Evolutionary conservation across 805 yeast species (phyloP), one percentile per base, ranked within the genome.

Genomic region (Starmerella sp.): DNA sequence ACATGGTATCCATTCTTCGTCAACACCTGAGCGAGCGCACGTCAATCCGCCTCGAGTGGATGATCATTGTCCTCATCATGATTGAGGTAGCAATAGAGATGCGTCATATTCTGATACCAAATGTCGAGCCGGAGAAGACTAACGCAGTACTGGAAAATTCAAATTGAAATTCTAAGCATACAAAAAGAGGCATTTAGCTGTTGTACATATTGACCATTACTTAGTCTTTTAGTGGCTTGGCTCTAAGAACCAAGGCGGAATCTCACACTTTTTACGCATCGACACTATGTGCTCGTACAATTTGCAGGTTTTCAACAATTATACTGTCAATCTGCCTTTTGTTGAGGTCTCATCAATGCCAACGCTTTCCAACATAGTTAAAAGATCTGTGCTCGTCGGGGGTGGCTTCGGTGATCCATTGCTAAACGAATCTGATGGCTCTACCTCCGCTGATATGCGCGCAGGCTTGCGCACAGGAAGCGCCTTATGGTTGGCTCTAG

Each of bases 31-130:
- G 81, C 54, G 95, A 89, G 62, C 80, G 81, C 61, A 85, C 84
- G 57, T 77, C 91, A 36, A 77, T 86, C 3, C 72, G 88, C 22
- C 71, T 90, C 46, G 97, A 90, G 66, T 86, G 95, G 95, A 84
- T 88, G 67, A 88, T 90, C 62, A 87, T 90, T 52, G 74, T 82
- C 31, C 73, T 90, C 61, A 90, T 90, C 57, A 76, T 85, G 76
- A 80, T 90, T 49, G 97, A 90, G 65, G 95, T 90, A 14, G 73
- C 82, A 30, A 86, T 89, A 66, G 97, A 90, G 66, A 71, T 80
- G 1, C 78, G 51, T 10, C 54, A 41, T 32, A 41, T 49, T 35
- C 4, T 58, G 2, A 50, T 43, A 5, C 51, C 48, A 3, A 13
- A 31, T 9, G 32, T 28, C 8, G 48, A 41, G 13, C 17, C 10